Evolutionary conservation across 345 rosid species (phyloP), one percentile per base, ranked within the genome.

Genomic region (Murraya paniculata): DNA sequence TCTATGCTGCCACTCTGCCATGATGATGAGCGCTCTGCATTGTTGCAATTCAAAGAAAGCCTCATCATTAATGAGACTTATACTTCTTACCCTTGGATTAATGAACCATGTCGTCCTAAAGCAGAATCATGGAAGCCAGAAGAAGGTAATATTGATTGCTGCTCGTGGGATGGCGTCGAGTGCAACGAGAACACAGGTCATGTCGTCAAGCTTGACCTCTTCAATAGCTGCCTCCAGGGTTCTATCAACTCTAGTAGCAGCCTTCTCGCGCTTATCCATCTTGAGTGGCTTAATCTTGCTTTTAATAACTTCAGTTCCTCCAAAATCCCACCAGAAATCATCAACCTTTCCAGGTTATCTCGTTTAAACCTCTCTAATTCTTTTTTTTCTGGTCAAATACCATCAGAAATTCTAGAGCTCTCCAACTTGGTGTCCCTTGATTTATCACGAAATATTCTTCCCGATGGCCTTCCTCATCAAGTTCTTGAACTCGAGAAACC

Each of bases 341-440:
- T 45, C 19, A 11, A 41, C 24, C 73, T 70, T 41, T 70, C 73
- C 7, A 45, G 16, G 4, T 27, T 70, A 39, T 39, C 73, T n/a
- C 4, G 28, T 25, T 9, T 18, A 14, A 27, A 62, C 22, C 38
- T 24, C 6, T 16, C 30, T 3, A 0, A 0, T 30, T 27, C 67
- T 62, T 62, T 1, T 0, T 28, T 28, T 28, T 24, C 10, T 41
- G 73, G 73, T 31, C 57, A 41, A 41, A 69, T 69, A 7, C 73
- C 56, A 8, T 1, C 0, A 3, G 73, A 69, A 41, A 8, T 69
- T 1, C 14, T 28, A 16, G 25, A 39, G 11, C 58, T 41, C 56
- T 19, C 72, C 13, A 68, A 68, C 27, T 36, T 68, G 28, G 38
- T 33, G 3, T 68, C 68, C 8, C 78, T 81, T 38, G 83, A 81